Evolutionary conservation across 1,139 yeast species (phyloP), one percentile per base, ranked within the genome.

Genomic region (Lodderomyces parapsilosis): DNA sequence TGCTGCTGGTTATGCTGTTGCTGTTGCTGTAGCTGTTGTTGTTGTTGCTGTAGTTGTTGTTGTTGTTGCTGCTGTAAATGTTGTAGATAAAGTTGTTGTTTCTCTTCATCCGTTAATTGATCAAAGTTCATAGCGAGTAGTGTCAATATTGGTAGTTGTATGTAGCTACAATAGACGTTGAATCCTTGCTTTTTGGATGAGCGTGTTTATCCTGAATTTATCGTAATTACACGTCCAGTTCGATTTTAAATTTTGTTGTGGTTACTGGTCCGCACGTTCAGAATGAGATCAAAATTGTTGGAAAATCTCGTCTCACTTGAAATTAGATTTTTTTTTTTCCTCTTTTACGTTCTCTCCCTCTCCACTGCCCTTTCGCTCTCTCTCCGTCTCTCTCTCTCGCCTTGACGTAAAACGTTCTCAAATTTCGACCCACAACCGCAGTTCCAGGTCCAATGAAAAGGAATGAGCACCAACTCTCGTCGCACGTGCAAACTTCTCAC

Each of bases 31-130:
- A 49, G 53, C 30, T 45, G 52, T 15, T 46, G 48, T 23, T 46
- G 51, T n/a, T 48, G 46, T 14, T 41, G 44, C 11, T 43, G 48
- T 19, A 44, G 51, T 18, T 45, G 50, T 19, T 51, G 54, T 14
- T 47, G 52, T 22, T 52, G 56, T 34, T 50, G 56, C 11, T 50
- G 56, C 28, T 55, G 58, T 27, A 55, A 45, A 41, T 56, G 59
- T 25, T 55, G 59, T 22, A 48, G 43, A 46, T 61, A 64, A 40
- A 62, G 63, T 53, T 60, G 68, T 44, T 62, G 68, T 56, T 64
- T 66, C 54, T 66, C 68, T 44, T 63, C 65, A 25, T 65, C 68
- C 13, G 66, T 54, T 34, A 65, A 55, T 40, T 61, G 57, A 43
- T 63, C 68, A 53, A 58, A 65, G 46, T 65, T 59, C 71, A 65